phyloP scores from a whole-genome alignment of 2,329 filamentous ascomycete genomes.

The Aureobasidium zeae region DNA sequence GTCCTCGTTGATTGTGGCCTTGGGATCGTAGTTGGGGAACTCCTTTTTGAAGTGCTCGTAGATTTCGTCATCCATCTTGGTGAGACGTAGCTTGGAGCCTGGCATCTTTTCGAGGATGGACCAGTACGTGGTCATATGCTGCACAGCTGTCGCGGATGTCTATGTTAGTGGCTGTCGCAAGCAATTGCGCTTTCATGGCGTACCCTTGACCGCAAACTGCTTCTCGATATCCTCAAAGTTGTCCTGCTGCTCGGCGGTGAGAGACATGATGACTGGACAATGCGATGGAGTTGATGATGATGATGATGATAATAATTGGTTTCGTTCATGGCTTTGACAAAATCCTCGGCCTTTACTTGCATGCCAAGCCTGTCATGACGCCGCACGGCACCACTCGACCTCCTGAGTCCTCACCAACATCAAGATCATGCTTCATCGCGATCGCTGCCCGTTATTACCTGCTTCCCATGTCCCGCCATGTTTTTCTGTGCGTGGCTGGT shows the following conservation, averaged over 20 bases:
- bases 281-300: not conserved
- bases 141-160: conserved; percentile 54
- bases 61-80: conserved; percentile 92
- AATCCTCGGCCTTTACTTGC: no score
- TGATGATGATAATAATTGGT: not conserved
- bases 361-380: no score
- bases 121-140: conserved; percentile 98
- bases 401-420: no score
- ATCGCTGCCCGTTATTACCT: no score
- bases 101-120: conserved; percentile 82
- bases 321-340: not conserved
- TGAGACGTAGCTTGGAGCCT: conserved; percentile 81
- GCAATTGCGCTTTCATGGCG: no score
- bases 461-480: no score
- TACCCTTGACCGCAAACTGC: conserved; percentile 96
- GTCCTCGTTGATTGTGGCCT: conserved; percentile 73
- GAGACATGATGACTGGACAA: conserved; percentile 25
- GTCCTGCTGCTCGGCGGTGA: conserved; percentile 50
- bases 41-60: conserved; percentile 75
- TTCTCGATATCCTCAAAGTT: conserved; percentile 75
- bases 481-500: no score
- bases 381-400: no score
- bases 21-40: conserved; percentile 88
- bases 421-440: no score
- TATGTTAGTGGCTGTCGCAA: no score